Conservation (phyloP, 1,139 yeast genomes). For the Protomyces inundatus region DNA sequence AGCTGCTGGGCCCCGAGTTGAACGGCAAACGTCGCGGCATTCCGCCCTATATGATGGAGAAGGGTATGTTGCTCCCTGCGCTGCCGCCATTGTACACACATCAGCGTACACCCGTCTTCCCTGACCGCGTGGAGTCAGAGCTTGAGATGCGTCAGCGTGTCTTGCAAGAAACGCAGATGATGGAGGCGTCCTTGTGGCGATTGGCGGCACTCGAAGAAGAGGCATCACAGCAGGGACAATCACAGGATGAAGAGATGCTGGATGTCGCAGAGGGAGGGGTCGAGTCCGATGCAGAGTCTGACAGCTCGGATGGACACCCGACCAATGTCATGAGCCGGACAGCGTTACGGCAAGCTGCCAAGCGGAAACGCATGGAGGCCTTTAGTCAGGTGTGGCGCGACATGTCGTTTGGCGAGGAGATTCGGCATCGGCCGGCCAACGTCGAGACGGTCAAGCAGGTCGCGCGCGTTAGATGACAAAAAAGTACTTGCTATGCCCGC, state of each 20-base stretch:
- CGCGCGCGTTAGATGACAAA: background rate
- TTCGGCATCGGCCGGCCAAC: constrained; percentile 11
- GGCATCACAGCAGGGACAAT: background rate
- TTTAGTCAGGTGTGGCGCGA: constrained; percentile 18
- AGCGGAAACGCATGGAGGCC: background rate
- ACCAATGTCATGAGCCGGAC: constrained; percentile 11
- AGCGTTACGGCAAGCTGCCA: background rate
- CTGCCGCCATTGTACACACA: constrained; percentile 22
- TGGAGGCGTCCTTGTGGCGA: constrained; percentile 14
- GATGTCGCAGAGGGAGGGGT: background rate
- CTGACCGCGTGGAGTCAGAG: background rate
- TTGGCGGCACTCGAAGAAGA: constrained; percentile 8
- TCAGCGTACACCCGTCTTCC: constrained; percentile 4
- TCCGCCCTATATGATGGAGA: constrained; percentile 16
- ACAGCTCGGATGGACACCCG: background rate
- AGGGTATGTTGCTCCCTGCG: constrained; percentile 13
- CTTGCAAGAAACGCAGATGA: constrained; percentile 4
- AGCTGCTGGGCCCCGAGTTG: constrained; percentile 18
- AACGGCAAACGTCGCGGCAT: constrained; percentile 18
- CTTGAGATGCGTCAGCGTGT: constrained; percentile 13
- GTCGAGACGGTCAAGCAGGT: background rate
- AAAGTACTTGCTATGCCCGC: background rate
- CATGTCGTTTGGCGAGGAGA: constrained; percentile 12
- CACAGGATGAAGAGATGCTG: background rate
- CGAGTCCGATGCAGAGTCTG: background rate